phyloP scores from a whole-genome alignment of 768 basidiomycete genomes.

The Suillus clintonianus region DNA sequence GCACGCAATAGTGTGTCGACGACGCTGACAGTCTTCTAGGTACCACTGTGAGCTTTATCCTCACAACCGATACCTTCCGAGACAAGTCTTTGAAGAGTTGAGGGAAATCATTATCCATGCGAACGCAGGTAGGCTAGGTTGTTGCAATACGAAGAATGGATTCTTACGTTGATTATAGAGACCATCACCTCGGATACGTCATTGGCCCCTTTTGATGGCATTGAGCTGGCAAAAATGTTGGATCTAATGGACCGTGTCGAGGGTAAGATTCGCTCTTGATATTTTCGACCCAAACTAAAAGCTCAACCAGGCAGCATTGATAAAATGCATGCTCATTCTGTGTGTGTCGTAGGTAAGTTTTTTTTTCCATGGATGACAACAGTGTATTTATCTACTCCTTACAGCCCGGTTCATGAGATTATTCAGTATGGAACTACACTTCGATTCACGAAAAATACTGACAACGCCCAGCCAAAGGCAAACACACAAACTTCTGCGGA shows the following conservation, averaged over 20 bases:
- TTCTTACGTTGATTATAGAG: conserved; percentile 12
- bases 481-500: conserved; percentile 39
- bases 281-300: neutral
- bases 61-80: conserved; percentile 6
- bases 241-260: conserved; percentile 10
- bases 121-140: conserved; percentile 3
- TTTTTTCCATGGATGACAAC: neutral
- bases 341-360: conserved; percentile 12
- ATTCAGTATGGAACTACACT: conserved; percentile 6
- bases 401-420: conserved; percentile 14
- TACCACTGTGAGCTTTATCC: conserved; percentile 23
- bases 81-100: conserved; percentile 4
- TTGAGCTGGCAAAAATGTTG: conserved; percentile 12
- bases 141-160: neutral
- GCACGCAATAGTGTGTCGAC: neutral
- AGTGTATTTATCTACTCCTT: neutral
- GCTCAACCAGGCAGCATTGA: neutral
- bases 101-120: conserved; percentile 13
- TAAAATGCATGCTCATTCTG: conserved; percentile 8
- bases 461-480: conserved; percentile 20
- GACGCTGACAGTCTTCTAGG: conserved; percentile 13
- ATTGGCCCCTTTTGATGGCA: conserved; percentile 16
- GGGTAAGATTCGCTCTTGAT: neutral
- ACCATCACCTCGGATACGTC: conserved; percentile 17
- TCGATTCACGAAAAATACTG: conserved; percentile 9